Conservation (phyloP, 768 basidiomycete genomes). For the Panellus pusillus region DNA sequence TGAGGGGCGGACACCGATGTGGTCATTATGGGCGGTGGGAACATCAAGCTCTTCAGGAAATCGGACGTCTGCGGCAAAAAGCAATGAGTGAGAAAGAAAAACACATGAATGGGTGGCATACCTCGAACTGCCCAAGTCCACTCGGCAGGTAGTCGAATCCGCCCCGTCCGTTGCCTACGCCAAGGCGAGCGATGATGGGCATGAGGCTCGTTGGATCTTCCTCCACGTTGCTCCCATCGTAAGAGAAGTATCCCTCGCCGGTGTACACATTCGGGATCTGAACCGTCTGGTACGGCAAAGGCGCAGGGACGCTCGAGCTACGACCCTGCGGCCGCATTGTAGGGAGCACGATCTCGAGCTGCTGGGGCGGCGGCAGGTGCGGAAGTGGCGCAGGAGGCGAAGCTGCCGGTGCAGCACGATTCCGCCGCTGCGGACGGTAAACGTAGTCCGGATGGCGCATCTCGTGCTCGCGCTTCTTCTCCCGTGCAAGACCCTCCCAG, state of each 20-base stretch:
- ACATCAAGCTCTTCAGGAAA: neutral
- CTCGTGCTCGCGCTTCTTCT: conserved; percentile 79
- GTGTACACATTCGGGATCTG: conserved; percentile 61
- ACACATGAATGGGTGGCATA: no score
- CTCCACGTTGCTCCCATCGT: no score
- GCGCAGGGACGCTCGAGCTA: conserved; percentile 62
- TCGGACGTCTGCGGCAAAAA: neutral
- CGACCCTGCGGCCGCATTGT: no score
- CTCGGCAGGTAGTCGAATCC: neutral
- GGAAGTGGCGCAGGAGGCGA: neutral
- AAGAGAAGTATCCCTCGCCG: no score
- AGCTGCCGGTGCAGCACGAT: conserved; percentile 32
- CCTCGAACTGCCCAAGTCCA: neutral
- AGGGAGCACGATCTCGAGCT: conserved; percentile 25
- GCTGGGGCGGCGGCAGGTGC: conserved; percentile 26
- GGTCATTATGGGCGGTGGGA: neutral
- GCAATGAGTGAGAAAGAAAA: neutral
- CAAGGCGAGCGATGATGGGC: neutral
- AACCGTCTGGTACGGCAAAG: conserved; percentile 65
- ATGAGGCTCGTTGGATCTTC: neutral
- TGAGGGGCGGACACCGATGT: no score
- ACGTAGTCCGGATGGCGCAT: conserved; percentile 73
- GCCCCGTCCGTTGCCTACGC: neutral
- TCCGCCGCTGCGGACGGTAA: conserved; percentile 64
- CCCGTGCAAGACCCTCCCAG: conserved; percentile 77